Percentiles rank a stretch among this genome's conserved stretches.
Evolutionary conservation across 2,329 filamentous ascomycete species (phyloP).

Genomic region (Verticillium longisporum): DNA sequence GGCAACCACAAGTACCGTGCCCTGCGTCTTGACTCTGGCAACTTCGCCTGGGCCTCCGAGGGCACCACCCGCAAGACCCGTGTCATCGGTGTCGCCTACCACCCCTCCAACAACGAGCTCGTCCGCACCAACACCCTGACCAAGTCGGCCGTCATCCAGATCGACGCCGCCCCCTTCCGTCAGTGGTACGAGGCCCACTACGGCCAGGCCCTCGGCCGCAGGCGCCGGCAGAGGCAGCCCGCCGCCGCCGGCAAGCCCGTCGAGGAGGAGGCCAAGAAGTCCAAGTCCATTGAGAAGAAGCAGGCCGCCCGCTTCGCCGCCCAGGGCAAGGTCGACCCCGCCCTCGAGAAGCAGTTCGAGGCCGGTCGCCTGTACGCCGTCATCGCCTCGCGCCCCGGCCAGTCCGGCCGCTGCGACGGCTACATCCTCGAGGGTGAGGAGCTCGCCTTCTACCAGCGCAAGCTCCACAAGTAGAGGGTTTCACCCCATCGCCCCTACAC

Average conservation of each 20-base stretch:
- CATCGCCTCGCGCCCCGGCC: slow-evolving; percentile 85
- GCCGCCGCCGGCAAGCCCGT: slow-evolving; percentile 51
- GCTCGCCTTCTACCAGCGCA: slow-evolving; percentile 99
- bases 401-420: slow-evolving; percentile 93
- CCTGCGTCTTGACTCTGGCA: slow-evolving; percentile 95
- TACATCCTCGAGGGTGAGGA: slow-evolving; percentile 99
- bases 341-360: slow-evolving; percentile 98
- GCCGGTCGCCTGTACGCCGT: slow-evolving; percentile 95
- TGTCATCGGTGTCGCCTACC: slow-evolving; percentile 97
- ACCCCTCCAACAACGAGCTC: slow-evolving; percentile 99
- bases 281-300: slow-evolving; percentile 94
- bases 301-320: slow-evolving; percentile 79
- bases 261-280: slow-evolving; percentile 78
- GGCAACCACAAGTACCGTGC: slow-evolving; percentile 99
- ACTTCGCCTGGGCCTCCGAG: slow-evolving; percentile 99
- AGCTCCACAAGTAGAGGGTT: slow-evolving; percentile 91
- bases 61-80: slow-evolving; percentile 97
- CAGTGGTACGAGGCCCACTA: slow-evolving; percentile 99
- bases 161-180: slow-evolving; percentile 97
- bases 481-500: neutral
- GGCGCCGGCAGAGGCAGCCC: slow-evolving; percentile 75
- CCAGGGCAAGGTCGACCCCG: slow-evolving; percentile 84
- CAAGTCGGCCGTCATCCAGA: slow-evolving; percentile 96
- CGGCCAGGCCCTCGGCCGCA: slow-evolving; percentile 80
- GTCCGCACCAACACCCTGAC: slow-evolving; percentile 99